These are phyloP conservation scores for Kodamaea arcana DNA, from an alignment of 1,139 yeast species.

Conservation along the genomic window DNA sequence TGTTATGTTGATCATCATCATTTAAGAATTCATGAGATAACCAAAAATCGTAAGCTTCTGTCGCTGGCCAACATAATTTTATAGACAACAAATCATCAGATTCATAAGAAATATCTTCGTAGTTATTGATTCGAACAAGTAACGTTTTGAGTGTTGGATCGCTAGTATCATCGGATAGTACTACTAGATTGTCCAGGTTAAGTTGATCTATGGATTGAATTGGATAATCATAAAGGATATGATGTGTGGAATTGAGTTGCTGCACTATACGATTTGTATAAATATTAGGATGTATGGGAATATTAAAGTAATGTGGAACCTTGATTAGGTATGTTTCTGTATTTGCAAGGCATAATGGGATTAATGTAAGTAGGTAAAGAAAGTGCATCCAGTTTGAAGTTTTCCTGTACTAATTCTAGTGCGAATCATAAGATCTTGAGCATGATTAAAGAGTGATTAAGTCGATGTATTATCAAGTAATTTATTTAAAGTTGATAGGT, in stretches of 20 bases:
- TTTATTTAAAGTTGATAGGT: too few relatives aligned
- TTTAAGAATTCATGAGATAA: slow-evolving; percentile 10
- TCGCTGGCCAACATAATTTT: slow-evolving; percentile 47
- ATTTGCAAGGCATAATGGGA: slow-evolving; percentile 22
- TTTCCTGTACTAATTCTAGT: too few relatives aligned
- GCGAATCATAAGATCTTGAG: too few relatives aligned
- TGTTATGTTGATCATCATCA: slow-evolving; percentile 12
- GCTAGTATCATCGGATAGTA: slow-evolving; percentile 15
- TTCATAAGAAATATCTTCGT: slow-evolving; percentile 22
- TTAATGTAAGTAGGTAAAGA: background rate
- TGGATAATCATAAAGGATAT: slow-evolving; percentile 28
- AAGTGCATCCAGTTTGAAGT: background rate
- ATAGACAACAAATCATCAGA: slow-evolving; percentile 32
- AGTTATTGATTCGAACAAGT: slow-evolving; percentile 33
- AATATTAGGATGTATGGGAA: slow-evolving; percentile 19
- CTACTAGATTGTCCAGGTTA: slow-evolving; percentile 5
- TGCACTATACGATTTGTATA: slow-evolving; percentile 7
- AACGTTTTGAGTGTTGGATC: slow-evolving; percentile 15
- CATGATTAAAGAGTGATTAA: too few relatives aligned
- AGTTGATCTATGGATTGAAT: slow-evolving; percentile 14
- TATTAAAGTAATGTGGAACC: slow-evolving; percentile 35
- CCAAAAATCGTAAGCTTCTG: slow-evolving; percentile 28
- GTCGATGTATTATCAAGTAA: too few relatives aligned
- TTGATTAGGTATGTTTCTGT: slow-evolving; percentile 34
- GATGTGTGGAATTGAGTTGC: slow-evolving; percentile 22